These are phyloP conservation scores for Colletotrichum sp. DNA, from an alignment of 2,329 filamentous ascomycete genomes.

Conservation along the genomic window DNA sequence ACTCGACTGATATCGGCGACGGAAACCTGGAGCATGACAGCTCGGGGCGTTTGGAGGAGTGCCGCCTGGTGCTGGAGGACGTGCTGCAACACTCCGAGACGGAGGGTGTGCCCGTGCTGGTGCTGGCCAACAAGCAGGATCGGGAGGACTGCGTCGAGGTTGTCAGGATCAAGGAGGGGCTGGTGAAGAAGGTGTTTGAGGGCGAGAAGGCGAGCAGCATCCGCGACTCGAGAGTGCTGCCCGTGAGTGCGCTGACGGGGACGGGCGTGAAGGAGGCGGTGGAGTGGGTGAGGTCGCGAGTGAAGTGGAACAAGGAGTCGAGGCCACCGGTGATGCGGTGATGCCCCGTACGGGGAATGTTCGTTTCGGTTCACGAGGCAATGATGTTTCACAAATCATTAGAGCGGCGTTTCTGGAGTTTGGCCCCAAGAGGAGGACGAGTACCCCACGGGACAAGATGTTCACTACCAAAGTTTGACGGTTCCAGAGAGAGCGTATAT, in stretches of 20 bases:
- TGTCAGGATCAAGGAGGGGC: slow-evolving; percentile 93
- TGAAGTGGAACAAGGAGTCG: slow-evolving; percentile 96
- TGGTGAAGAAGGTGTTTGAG: slow-evolving; percentile 95
- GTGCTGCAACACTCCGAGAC: slow-evolving; percentile 88
- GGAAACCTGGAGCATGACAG: slow-evolving; percentile 64
- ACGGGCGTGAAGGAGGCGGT: slow-evolving; percentile 92
- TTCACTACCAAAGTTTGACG: background rate
- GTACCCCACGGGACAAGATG: background rate
- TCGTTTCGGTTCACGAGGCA: background rate
- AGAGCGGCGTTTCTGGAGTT: slow-evolving; percentile 20
- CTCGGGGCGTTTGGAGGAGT: slow-evolving; percentile 79
- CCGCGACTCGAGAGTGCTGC: slow-evolving; percentile 88
- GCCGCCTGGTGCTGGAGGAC: slow-evolving; percentile 85
- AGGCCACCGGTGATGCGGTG: slow-evolving; percentile 92
- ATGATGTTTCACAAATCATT: slow-evolving; percentile 9
- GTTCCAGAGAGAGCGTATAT: background rate
- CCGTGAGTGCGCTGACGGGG: slow-evolving; percentile 87
- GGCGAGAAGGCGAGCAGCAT: slow-evolving; percentile 87
- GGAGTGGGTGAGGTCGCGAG: slow-evolving; percentile 92
- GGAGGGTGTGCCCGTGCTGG: slow-evolving; percentile 87
- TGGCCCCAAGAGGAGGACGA: background rate
- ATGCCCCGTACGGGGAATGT: slow-evolving; percentile 24
- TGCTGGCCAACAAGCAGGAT: slow-evolving; percentile 98
- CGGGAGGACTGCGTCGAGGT: slow-evolving; percentile 97
- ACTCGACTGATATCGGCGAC: slow-evolving; percentile 92